Evolutionary conservation across 495 filamentous ascomycete species (phyloP), one percentile per base, ranked within the genome.

Genomic region (Filosporella fistucella): DNA sequence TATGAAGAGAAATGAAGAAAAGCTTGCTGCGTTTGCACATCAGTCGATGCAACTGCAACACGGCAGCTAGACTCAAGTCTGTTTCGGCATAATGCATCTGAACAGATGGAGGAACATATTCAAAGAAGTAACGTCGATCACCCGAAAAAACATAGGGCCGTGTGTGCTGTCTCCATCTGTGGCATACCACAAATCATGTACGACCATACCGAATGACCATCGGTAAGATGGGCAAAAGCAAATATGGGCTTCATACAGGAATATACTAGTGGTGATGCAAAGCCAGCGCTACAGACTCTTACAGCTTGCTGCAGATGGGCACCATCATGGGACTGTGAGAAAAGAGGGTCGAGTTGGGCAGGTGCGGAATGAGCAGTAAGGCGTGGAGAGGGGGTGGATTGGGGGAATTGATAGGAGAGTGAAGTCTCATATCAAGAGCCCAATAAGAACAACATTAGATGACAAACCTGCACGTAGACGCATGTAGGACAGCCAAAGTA

Each of bases 21-120:
- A 48, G 35, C 20, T 49, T 53, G 39, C 34, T 51, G 45, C 47
- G 55, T 58, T 53, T 58, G 55, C 55, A 41, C 36, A 37, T 32
- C 52, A 42, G 40, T 47, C 34, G 37, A 56, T 45, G 47, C 45
- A 48, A 49, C 42, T 57, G 52, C 49, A 55, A 51, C 49, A 53
- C 52, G 52, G 56, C 49, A 56, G 34, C 56, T 50, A 56, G 45
- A 46, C 30, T 37, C 42, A 49, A 49, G 49, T 47, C 42, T 35
- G 56, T 59, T 56, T 59, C 56, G 56, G 56, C 56, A 52, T 52
- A 42, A 45, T 59, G 56, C 56, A 59, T 59, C 44, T 52, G 42
- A 51, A 42, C 44, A 51, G 53, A 59, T 48, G 51, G 36, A 56
- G 45, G 49, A 54, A 32, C 24, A 43, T 18, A 30, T 42, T 33